These are phyloP conservation scores for Saitoella complicata DNA, from an alignment of 805 yeast genomes.

Conservation along the genomic window DNA sequence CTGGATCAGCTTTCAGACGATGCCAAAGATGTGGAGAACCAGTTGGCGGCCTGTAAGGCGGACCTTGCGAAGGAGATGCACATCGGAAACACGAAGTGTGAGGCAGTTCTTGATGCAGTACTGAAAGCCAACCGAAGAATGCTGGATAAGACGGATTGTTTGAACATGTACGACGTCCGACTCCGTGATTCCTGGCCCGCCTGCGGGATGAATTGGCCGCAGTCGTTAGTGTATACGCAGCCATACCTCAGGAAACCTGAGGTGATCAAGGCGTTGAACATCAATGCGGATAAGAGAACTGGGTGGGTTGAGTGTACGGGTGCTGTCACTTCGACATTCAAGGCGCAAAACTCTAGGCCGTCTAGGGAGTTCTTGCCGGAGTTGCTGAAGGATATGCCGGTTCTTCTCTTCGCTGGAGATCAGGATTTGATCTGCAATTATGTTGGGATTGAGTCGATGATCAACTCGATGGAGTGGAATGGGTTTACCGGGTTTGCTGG, in stretches of 20 bases:
- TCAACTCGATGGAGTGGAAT: conserved; percentile 48
- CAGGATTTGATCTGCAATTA: conserved; percentile 80
- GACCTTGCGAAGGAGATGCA: conserved; percentile 13
- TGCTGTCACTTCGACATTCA: conserved; percentile 37
- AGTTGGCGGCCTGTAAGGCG: conserved; percentile 8
- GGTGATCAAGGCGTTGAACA: conserved; percentile 37
- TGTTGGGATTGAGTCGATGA: conserved; percentile 53
- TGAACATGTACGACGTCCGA: conserved; percentile 71
- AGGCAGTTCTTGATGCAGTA: conserved; percentile 27
- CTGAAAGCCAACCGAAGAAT: conserved; percentile 11
- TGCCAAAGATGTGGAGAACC: conserved; percentile 15
- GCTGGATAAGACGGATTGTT: conserved; percentile 37
- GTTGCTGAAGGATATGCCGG: conserved; percentile 38
- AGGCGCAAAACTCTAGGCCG: conserved; percentile 38
- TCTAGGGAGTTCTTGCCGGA: conserved; percentile 52
- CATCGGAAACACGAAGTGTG: conserved; percentile 21
- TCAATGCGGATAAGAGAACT: conserved; percentile 21
- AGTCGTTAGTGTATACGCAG: conserved; percentile 32
- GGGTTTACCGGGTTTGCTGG: conserved; percentile 26
- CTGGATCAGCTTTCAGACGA: conserved; percentile 22
- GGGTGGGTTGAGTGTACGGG: conserved; percentile 71
- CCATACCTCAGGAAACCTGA: conserved; percentile 32
- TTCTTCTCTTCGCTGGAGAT: conserved; percentile 73
- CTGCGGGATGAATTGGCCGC: conserved; percentile 92
- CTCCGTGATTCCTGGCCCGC: conserved; percentile 58